These are phyloP conservation scores for Hypoxylon sp. DNA, from an alignment of 2,329 filamentous ascomycete genomes.

Conservation along the genomic window DNA sequence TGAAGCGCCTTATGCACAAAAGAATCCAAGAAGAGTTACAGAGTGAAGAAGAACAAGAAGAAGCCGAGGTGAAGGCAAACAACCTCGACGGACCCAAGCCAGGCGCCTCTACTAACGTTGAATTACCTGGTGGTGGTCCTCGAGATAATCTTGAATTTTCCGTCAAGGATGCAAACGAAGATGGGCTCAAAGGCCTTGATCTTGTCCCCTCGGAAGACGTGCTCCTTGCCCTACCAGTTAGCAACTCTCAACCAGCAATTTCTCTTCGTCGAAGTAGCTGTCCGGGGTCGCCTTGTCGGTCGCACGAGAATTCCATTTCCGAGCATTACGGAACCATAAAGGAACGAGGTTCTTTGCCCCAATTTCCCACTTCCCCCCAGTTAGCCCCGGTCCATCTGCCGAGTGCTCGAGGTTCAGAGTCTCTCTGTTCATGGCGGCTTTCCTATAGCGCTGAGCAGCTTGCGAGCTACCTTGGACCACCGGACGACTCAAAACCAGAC, in stretches of 20 bases:
- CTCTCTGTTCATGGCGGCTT: conserved; percentile 51
- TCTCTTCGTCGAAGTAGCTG: conserved; percentile 41
- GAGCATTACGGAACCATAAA: conserved; percentile 28
- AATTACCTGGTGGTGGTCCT: conserved; percentile 60
- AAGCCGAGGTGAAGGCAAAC: conserved; percentile 51
- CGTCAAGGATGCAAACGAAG: conserved; percentile 49
- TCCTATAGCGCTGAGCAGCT: conserved; percentile 51
- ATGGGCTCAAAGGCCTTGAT: conserved; percentile 25
- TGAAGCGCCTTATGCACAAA: conserved; percentile 69
- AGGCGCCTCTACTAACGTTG: conserved; percentile 49
- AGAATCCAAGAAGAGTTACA: conserved; percentile 72
- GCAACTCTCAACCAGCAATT: conserved; percentile 23
- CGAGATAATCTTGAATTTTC: conserved; percentile 66
- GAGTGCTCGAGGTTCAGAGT: conserved; percentile 47
- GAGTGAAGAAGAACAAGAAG: conserved; percentile 60
- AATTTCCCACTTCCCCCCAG: conserved; percentile 46
- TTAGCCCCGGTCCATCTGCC: conserved; percentile 45
- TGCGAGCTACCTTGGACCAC: conserved; percentile 44
- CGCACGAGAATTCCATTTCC: conserved; percentile 30
- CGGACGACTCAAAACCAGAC: conserved; percentile 30
- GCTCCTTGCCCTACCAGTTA: conserved; percentile 24
- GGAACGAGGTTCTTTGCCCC: conserved; percentile 38
- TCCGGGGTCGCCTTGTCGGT: conserved; percentile 29
- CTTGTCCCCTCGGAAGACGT: conserved; percentile 19
- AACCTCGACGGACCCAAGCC: conserved; percentile 49